Base-by-base conservation (phyloP, 2,329 filamentous ascomycete genomes). In the Zarea fungicola region DNA sequence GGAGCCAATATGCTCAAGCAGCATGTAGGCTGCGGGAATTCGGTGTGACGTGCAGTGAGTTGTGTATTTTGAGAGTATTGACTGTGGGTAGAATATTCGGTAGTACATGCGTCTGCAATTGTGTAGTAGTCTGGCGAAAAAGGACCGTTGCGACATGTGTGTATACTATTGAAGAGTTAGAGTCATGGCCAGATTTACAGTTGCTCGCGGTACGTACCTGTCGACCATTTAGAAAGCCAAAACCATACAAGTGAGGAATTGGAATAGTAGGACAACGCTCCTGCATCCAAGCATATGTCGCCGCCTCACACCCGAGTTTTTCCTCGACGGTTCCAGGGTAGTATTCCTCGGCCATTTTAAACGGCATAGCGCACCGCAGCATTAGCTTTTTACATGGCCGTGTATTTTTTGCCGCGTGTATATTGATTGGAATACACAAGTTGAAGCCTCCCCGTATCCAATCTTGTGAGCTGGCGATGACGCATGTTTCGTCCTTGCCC, bases 191-290 rank as follows among this genome's bases (percentile, higher is more conserved):
- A 21, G n/a, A 22, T n/a, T 14, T 19, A 26, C 8, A n/a, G 42
- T 9, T 35, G n/a, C 32, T 10, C 22, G 18, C 2, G 23, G 8
- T 13, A 5, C 47, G 18, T 28, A 49, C 40, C 22, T 49, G 40
- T 32, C 3, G 18, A 21, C 19, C 19, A 5, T 19, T 13, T 13
- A 40, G 37, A n/a, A 54, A 52, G 16, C 42, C 46, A 31, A 54
- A 49, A n/a, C 52, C 54, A 36, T 53, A 52, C 5, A 58, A 39
- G 5, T 36, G 37, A 36, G 55, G 53, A 35, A 56, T 52, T 16
- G 32, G 53, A 13, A 56, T 46, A 37, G 46, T 29, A 2, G 53
- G 52, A 36, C 53, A 58, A 18, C 32, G 7, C 13, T 35, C 32
- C n/a, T 35, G 32, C 32, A 35, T 35, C 16, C 32, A 19, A 5